A percentile compares a stretch with the other conserved stretches of the same genome.
phyloP scores from a whole-genome alignment of 805 yeast genomes.

The Wickerhamiella azymoides region DNA sequence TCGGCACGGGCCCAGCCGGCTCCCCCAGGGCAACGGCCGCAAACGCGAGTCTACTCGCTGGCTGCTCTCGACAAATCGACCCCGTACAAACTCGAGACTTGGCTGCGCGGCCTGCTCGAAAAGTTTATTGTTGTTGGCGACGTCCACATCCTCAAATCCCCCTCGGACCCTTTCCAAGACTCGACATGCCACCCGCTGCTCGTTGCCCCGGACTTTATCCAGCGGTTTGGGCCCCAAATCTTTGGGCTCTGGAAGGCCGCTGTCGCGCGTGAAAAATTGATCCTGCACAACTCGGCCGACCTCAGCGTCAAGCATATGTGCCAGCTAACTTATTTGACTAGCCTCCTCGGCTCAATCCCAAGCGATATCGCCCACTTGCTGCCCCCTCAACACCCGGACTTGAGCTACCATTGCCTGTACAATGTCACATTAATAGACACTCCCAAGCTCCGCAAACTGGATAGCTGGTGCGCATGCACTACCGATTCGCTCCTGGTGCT shows the following conservation, averaged over 20 bases:
- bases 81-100: constrained; percentile 18
- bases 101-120: constrained; percentile 11
- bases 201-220: constrained; percentile 31
- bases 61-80: constrained; percentile 12
- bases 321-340: constrained; percentile 42
- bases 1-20: neutral
- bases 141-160: constrained; percentile 1
- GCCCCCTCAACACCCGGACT: constrained; percentile 19
- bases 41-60: constrained; percentile 14
- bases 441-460: constrained; percentile 23
- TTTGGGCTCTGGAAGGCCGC: constrained; percentile 53
- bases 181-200: constrained; percentile 25
- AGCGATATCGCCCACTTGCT: constrained; percentile 32
- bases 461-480: constrained; percentile 45
- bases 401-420: constrained; percentile 29
- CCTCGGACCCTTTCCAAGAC: constrained; percentile 10
- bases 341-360: constrained; percentile 52
- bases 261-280: constrained; percentile 41
- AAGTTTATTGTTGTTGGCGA: constrained; percentile 13
- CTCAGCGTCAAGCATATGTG: constrained; percentile 14
- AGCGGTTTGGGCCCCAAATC: constrained; percentile 47
- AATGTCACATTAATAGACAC: constrained; percentile 50
- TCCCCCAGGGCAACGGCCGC: constrained; percentile 11
- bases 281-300: constrained; percentile 24
- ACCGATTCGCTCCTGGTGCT: constrained; percentile 48